Base-by-base conservation (phyloP, 768 basidiomycete genomes). In the Dioszegia crocea region DNA sequence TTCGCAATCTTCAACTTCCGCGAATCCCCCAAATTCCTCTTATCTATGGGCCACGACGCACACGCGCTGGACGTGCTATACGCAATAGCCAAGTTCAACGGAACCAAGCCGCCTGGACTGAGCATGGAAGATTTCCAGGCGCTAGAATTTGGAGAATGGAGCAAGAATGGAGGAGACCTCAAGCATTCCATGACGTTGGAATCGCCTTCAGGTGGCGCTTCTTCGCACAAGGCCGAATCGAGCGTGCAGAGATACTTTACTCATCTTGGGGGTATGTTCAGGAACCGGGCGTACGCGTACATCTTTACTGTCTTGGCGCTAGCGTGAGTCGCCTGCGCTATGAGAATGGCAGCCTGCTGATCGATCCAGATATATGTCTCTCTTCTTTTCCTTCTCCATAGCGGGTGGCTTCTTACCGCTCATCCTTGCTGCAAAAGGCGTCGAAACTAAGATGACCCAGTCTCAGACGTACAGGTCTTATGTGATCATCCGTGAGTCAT, bases 1-100 rank as follows among this genome's bases (percentile, higher is more conserved):
- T 84, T 82, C 75, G 66, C 82, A 47, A 71, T 84, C 19, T 85
- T 86, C 63, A 80, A 81, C 62, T 77, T 85, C 40, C 81, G 83
- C 58, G 85, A 85, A 71, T 83, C 83, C 0, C 81, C 84, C 6
- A 85, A 85, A 66, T 86, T 80, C 68, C 79, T 85, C 33, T 76
- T 84, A 19, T 80, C 81, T 1, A 82, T 83, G 66, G 83, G 83
- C 17, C 81, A 81, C 38, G 84, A 86, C 63, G 78, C 78, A 46
- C 82, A 84, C 33, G 84, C 84, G 4, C 71, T 85, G 23, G 72
- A 76, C 17, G 76, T 79, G 21, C 43, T 79, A 12, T 60, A 76
- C 59, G 56, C 56, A 2, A 74, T 79, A 36, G 76, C 78, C n/a
- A 57, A 56, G 21, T 79, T 76, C 73, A 79, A 79, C 69, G 54